Evolutionary conservation across 2,329 filamentous ascomycete species (phyloP).

Genomic region (Aureobasidium sp.): DNA sequence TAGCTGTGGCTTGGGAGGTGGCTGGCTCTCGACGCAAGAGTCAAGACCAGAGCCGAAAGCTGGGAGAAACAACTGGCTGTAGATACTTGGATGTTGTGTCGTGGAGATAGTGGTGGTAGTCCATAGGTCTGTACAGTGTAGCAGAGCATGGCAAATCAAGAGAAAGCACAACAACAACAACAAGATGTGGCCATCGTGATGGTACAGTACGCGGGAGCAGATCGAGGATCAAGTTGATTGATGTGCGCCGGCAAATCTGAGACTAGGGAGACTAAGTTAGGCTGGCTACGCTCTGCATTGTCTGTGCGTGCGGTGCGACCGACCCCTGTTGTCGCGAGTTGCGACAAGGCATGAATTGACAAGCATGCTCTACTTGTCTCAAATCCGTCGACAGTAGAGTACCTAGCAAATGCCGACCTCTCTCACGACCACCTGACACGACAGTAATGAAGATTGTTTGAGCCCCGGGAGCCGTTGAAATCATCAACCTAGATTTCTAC

Average conservation of each 20-base stretch:
- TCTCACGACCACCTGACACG: background rate
- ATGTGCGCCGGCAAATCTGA: conserved; percentile 1
- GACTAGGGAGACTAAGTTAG: background rate
- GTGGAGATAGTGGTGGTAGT: background rate
- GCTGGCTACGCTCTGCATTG: background rate
- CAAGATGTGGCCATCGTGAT: background rate
- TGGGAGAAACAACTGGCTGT: background rate
- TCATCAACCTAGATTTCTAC: background rate
- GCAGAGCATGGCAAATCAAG: background rate
- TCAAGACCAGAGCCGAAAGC: background rate
- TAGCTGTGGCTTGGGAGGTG: conserved; percentile 1
- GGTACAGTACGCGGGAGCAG: background rate
- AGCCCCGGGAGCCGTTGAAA: background rate
- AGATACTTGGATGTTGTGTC: background rate
- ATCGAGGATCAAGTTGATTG: background rate
- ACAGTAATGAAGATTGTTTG: background rate
- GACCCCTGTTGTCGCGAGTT: background rate
- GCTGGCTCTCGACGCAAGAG: background rate
- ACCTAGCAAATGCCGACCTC: background rate
- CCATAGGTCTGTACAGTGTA: background rate
- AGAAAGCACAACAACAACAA: too few species aligned
- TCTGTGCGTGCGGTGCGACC: background rate
- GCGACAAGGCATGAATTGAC: background rate
- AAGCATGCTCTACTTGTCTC: background rate
- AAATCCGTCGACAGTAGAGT: background rate